Percentiles rank a stretch among this genome's conserved stretches.
Conservation (phyloP, 2,329 filamentous ascomycete species). For the Teratosphaeria epicoccoides region DNA sequence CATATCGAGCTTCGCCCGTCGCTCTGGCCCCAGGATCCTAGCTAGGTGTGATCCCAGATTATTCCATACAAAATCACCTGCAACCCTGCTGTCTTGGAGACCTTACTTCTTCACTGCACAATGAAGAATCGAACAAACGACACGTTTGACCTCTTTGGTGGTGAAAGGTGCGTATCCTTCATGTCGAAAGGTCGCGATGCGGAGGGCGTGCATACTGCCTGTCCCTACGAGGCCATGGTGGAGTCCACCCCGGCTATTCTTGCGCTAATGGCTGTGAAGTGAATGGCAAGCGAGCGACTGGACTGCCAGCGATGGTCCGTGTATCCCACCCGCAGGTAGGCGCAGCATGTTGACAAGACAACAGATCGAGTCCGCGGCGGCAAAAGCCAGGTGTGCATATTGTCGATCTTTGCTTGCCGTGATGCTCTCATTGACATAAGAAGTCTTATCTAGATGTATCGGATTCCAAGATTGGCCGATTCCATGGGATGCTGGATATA, state of each 20-base stretch:
- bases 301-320: constrained; percentile 52
- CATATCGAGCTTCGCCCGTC: too few species aligned
- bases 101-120: neutral
- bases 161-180: constrained; percentile 16
- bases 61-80: neutral
- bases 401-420: neutral
- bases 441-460: constrained; percentile 40
- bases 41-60: neutral
- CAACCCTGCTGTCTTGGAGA: neutral
- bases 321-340: neutral
- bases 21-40: neutral
- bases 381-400: constrained; percentile 1
- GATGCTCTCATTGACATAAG: neutral
- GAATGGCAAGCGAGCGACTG: constrained; percentile 52
- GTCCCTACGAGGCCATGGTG: neutral
- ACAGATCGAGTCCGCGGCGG: constrained; percentile 1
- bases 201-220: too few species aligned
- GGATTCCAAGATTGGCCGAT: constrained; percentile 36
- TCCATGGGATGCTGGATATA: constrained; percentile 62
- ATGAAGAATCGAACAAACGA: constrained; percentile 5
- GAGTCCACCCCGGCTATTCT: neutral
- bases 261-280: constrained; percentile 27
- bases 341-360: neutral
- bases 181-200: neutral
- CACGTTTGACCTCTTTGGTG: constrained; percentile 23